These are phyloP conservation scores for Gracilaria domingensis DNA, from an alignment of 23 red algal genomes.

Conservation along the genomic window DNA sequence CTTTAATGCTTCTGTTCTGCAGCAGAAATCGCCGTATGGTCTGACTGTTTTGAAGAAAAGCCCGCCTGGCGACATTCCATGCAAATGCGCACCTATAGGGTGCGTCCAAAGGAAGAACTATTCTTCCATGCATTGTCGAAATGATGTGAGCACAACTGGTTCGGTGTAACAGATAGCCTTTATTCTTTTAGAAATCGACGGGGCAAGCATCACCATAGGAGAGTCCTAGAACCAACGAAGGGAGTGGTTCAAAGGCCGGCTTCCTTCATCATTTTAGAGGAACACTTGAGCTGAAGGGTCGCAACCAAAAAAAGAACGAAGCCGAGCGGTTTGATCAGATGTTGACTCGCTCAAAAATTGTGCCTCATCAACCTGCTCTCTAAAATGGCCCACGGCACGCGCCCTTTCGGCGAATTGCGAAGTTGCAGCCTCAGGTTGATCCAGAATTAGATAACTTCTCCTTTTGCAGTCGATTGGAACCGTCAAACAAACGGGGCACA, in stretches of 20 bases:
- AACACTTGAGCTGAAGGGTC: neutral
- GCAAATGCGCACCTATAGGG: no score
- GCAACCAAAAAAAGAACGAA: slow-evolving; percentile 11
- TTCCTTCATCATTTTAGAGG: neutral
- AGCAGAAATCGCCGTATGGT: neutral
- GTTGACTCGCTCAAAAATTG: neutral
- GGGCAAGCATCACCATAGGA: neutral
- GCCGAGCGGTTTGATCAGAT: neutral
- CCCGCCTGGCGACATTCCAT: neutral
- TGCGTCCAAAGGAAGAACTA: no score
- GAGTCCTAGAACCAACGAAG: no score
- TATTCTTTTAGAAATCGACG: neutral
- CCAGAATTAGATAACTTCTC: neutral
- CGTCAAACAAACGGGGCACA: neutral
- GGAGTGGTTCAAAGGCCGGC: neutral
- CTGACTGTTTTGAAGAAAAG: neutral
- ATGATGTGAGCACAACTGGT: neutral
- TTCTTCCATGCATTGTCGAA: neutral
- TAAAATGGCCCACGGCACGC: neutral
- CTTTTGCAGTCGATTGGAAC: neutral
- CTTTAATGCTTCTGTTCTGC: neutral
- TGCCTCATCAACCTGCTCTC: neutral
- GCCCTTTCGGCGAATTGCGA: neutral
- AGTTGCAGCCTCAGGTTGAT: neutral
- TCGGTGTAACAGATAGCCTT: neutral